Percentiles rank a stretch among this genome's conserved stretches.
phyloP scores from a whole-genome alignment of 441 rosid genomes.

The Jatropha multifida region DNA sequence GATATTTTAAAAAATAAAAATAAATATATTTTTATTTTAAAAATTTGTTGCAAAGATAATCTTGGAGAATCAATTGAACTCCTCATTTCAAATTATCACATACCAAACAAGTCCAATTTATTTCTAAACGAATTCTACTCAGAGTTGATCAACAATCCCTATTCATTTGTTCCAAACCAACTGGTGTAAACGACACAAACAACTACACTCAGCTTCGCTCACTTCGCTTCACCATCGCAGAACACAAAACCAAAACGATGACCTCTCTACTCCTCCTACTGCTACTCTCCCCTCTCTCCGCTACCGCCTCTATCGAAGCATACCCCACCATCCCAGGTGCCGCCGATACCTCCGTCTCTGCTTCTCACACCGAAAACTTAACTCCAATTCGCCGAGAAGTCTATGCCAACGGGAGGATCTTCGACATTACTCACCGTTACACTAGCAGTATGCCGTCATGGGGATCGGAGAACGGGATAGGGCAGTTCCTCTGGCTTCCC shows the following conservation, averaged over 20 bases:
- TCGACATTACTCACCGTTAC: constrained; percentile 49
- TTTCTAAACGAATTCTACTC: too few species aligned
- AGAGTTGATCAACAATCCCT: too few species aligned
- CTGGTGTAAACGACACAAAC: too few species aligned
- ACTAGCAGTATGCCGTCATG: constrained; percentile 36
- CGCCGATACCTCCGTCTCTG: constrained; percentile 24
- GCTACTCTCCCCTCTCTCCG: constrained; percentile 19
- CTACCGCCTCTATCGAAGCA: constrained; percentile 18
- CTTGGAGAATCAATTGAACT: too few species aligned
- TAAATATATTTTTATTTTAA: too few species aligned
- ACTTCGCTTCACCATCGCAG: not conserved
- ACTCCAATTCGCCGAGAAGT: constrained; percentile 49
- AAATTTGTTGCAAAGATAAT: too few species aligned
- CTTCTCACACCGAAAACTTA: constrained; percentile 19
- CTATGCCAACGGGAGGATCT: constrained; percentile 39
- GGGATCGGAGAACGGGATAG: constrained; percentile 39
- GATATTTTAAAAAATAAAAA: too few species aligned
- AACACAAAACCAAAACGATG: not conserved
- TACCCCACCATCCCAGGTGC: constrained; percentile 33
- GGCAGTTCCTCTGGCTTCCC: constrained; percentile 47
- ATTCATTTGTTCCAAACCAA: too few species aligned
- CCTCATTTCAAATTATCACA: too few species aligned
- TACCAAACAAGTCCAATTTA: too few species aligned
- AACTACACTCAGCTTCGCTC: not conserved
- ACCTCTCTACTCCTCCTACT: not conserved